Conservation (phyloP, 768 basidiomycete genomes). For the Termitomyces sp. region DNA sequence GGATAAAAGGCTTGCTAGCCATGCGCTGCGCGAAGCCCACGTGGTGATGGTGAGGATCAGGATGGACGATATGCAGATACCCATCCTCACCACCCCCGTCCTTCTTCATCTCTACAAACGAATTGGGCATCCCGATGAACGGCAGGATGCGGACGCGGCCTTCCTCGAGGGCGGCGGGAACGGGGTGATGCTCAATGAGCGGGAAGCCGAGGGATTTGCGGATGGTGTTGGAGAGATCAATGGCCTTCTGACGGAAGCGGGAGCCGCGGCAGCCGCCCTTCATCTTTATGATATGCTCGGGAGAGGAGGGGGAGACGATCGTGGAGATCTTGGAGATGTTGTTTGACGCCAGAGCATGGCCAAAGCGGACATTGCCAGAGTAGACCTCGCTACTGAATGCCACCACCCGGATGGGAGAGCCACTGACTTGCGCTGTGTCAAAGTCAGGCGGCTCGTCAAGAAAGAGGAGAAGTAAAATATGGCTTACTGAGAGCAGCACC, state of each 20-base stretch:
- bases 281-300: slow-evolving; percentile 1
- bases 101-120: slow-evolving; percentile 10
- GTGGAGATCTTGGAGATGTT: slow-evolving; percentile 19
- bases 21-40: slow-evolving; percentile 23
- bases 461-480: background rate
- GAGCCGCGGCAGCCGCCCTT: slow-evolving; percentile 21
- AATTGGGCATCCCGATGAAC: slow-evolving; percentile 22
- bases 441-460: background rate
- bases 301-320: slow-evolving; percentile 1
- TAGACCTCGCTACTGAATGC: slow-evolving; percentile 21
- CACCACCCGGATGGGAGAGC: slow-evolving; percentile 44
- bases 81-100: background rate
- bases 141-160: slow-evolving; percentile 30
- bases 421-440: slow-evolving; percentile 32
- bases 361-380: slow-evolving; percentile 24
- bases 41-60: slow-evolving; percentile 21
- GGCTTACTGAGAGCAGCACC: slow-evolving; percentile 30
- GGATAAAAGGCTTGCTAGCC: slow-evolving; percentile 39
- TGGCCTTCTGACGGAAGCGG: slow-evolving; percentile 41
- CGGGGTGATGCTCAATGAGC: slow-evolving; percentile 27
- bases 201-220: slow-evolving; percentile 51
- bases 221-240: slow-evolving; percentile 50
- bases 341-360: slow-evolving; percentile 24
- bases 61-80: slow-evolving; percentile 6
- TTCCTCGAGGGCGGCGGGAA: background rate